Conservation (phyloP, 495 filamentous ascomycete genomes). For the Penicillium pulvis region DNA sequence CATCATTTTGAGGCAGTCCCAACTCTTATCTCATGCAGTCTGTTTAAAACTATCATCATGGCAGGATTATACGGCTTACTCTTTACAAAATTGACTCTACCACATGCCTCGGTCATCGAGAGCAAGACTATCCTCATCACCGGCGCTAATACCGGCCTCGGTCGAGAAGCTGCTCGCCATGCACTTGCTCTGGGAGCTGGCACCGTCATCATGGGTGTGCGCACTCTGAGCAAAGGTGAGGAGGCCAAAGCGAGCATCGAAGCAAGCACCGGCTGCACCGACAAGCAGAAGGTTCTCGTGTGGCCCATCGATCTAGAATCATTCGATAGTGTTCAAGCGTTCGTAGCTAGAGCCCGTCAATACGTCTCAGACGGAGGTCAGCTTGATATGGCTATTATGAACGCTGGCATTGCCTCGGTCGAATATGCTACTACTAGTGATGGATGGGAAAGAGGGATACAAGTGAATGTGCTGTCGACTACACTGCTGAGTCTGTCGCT, state of each 20-base stretch:
- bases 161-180: slow-evolving; percentile 7
- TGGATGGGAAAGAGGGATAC: slow-evolving; percentile 4
- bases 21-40: too few relatives aligned
- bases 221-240: background rate
- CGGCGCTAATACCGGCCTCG: slow-evolving; percentile 10
- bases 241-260: background rate
- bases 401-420: slow-evolving; percentile 2
- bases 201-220: slow-evolving; percentile 1
- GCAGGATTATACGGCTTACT: background rate
- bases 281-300: background rate
- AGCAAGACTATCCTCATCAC: slow-evolving; percentile 9
- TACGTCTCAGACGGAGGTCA: background rate
- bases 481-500: slow-evolving; percentile 13
- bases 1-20: too few relatives aligned
- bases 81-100: slow-evolving; percentile 6
- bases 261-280: background rate
- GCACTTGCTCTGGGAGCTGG: background rate
- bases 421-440: background rate
- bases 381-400: slow-evolving; percentile 3
- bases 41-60: too few relatives aligned
- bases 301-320: slow-evolving; percentile 4
- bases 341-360: background rate
- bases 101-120: background rate
- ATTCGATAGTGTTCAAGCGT: background rate
- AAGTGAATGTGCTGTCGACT: slow-evolving; percentile 20